phyloP scores from a whole-genome alignment of 306 rosid genomes.

The Quercus berberidifolia region DNA sequence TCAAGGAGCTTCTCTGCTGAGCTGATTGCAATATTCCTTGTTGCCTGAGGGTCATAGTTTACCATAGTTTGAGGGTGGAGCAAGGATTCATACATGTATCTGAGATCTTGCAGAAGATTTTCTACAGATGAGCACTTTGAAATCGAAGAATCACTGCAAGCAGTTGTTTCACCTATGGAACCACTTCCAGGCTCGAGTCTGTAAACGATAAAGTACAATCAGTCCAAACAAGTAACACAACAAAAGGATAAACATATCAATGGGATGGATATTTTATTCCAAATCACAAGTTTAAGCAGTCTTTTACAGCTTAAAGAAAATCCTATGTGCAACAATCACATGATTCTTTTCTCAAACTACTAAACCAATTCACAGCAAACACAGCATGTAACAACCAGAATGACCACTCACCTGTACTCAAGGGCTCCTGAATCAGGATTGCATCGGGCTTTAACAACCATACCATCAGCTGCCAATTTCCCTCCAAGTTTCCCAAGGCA shows the following conservation, averaged over 20 bases:
- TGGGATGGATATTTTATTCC: neutral
- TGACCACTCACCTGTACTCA: slow-evolving; percentile 69
- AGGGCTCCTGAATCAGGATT: slow-evolving; percentile 62
- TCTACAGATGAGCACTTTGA: slow-evolving; percentile 58
- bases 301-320: neutral
- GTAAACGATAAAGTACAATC: slow-evolving; percentile 15
- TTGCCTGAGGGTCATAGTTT: slow-evolving; percentile 44
- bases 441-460: slow-evolving; percentile 62
- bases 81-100: slow-evolving; percentile 64
- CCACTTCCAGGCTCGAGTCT: slow-evolving; percentile 58
- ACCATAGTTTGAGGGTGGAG: slow-evolving; percentile 74
- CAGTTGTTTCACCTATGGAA: slow-evolving; percentile 26
- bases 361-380: neutral
- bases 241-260: neutral
- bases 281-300: neutral
- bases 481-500: slow-evolving; percentile 84
- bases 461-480: slow-evolving; percentile 62
- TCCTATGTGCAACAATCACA: neutral
- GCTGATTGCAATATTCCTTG: slow-evolving; percentile 50
- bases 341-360: neutral
- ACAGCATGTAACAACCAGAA: neutral
- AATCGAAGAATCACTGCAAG: slow-evolving; percentile 32
- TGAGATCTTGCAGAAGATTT: slow-evolving; percentile 61
- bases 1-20: slow-evolving; percentile 80
- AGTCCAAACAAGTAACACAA: neutral